phyloP scores from a whole-genome alignment of 805 yeast species.

The Candida chauliodis region DNA sequence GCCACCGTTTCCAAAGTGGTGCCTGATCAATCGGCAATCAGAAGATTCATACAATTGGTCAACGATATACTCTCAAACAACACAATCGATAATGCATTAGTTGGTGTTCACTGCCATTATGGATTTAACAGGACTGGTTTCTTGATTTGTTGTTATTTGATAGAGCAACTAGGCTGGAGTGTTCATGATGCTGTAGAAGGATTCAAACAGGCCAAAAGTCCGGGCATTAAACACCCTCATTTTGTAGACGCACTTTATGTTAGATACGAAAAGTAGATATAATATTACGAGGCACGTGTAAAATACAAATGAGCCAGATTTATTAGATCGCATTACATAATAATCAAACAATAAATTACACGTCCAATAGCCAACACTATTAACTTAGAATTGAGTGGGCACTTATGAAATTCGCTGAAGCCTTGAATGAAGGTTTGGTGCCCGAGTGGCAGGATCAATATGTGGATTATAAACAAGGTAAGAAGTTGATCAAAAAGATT shows the following conservation, averaged over 20 bases:
- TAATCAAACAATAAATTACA: too few species aligned
- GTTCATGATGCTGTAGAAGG: constrained; percentile 63
- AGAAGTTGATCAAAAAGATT: constrained; percentile 46
- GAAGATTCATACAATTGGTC: constrained; percentile 51
- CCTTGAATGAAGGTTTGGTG: constrained; percentile 62
- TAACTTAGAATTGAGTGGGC: too few species aligned
- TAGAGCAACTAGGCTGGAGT: constrained; percentile 56
- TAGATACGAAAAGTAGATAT: constrained; percentile 42
- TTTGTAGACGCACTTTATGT: constrained; percentile 70
- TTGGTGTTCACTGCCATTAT: constrained; percentile 77
- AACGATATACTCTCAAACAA: constrained; percentile 39
- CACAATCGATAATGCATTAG: constrained; percentile 26
- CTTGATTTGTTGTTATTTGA: constrained; percentile 63
- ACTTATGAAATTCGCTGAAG: constrained; percentile 66
- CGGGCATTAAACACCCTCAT: constrained; percentile 77
- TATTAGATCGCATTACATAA: background rate
- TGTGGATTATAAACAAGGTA: constrained; percentile 64
- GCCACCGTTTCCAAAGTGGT: constrained; percentile 78
- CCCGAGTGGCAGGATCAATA: constrained; percentile 90
- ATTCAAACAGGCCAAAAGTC: constrained; percentile 54
- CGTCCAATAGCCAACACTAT: too few species aligned
- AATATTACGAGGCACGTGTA: too few species aligned
- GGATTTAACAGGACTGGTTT: constrained; percentile 81
- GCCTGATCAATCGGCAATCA: constrained; percentile 59
- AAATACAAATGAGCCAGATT: too few species aligned